Conservation (phyloP, 345 rosid species). For the Hypericum androsaemum region DNA sequence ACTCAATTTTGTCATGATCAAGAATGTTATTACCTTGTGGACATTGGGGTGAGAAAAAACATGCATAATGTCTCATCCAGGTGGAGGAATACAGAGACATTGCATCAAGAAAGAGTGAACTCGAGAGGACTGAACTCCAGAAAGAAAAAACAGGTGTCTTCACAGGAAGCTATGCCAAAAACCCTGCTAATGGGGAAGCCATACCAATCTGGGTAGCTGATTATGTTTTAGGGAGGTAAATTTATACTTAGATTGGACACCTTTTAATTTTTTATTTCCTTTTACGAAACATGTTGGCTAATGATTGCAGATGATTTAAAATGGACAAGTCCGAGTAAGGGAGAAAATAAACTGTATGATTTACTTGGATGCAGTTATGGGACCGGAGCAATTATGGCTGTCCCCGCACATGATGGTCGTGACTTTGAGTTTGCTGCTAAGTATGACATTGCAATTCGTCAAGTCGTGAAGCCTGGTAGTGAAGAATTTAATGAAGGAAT, state of each 20-base stretch:
- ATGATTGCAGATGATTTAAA: conserved; percentile 2
- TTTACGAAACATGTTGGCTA: conserved; percentile 1
- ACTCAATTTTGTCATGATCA: neutral
- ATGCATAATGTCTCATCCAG: conserved; percentile 22
- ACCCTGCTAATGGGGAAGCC: conserved; percentile 73
- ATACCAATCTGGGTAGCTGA: conserved; percentile 94
- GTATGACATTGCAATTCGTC: conserved; percentile 55
- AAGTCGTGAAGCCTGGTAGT: conserved; percentile 53
- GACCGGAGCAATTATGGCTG: conserved; percentile 97
- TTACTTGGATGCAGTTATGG: conserved; percentile 57
- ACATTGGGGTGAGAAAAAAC: conserved; percentile 3
- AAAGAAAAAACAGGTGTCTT: conserved; percentile 89
- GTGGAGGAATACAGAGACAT: conserved; percentile 76
- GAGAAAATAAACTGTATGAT: conserved; percentile 1
- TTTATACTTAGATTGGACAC: neutral
- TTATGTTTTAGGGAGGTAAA: conserved; percentile 73
- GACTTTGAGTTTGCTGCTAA: conserved; percentile 78
- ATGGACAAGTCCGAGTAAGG: neutral
- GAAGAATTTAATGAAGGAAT: conserved; percentile 29
- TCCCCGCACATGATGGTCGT: conserved; percentile 83
- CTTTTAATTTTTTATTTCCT: conserved; percentile 4
- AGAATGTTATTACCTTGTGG: conserved; percentile 4
- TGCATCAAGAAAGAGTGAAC: conserved; percentile 79
- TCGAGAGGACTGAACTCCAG: conserved; percentile 94
- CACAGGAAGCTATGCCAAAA: conserved; percentile 71